phyloP scores from a whole-genome alignment of 306 rosid species.

The Cucurbita maxima region DNA sequence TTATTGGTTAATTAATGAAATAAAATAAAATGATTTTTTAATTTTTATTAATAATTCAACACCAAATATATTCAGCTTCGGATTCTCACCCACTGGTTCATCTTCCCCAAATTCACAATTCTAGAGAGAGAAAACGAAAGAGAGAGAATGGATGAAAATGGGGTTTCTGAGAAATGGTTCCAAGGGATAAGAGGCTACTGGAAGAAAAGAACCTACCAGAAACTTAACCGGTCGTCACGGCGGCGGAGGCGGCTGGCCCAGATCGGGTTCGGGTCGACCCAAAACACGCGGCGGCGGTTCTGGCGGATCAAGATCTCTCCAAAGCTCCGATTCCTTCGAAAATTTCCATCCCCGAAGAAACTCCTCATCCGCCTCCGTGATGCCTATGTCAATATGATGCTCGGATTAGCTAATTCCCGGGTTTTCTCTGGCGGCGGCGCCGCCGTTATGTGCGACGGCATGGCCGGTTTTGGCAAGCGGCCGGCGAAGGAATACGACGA shows the following conservation, averaged over 20 bases:
- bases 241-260: conserved; percentile 10
- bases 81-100: background rate
- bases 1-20: background rate
- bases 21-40: background rate
- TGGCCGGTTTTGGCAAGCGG: conserved; percentile 13
- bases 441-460: background rate
- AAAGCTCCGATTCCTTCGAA: conserved; percentile 20
- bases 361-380: conserved; percentile 59
- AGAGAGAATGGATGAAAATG: conserved; percentile 10
- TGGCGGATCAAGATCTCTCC: conserved; percentile 46
- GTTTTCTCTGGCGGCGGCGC: conserved; percentile 19
- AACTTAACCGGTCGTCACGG: conserved; percentile 17
- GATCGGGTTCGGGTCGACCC: conserved; percentile 17
- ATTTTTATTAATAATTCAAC: background rate
- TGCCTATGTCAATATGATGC: conserved; percentile 56
- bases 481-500: conserved; percentile 63
- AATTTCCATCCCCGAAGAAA: conserved; percentile 45
- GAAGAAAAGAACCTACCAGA: conserved; percentile 35
- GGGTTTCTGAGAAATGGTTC: conserved; percentile 23
- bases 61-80: background rate
- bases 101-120: background rate
- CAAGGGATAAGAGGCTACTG: conserved; percentile 36
- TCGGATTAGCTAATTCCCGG: conserved; percentile 49
- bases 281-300: conserved; percentile 14
- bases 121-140: background rate